Conservation (phyloP, 169 alveolate species). For the Theileria annulata region DNA sequence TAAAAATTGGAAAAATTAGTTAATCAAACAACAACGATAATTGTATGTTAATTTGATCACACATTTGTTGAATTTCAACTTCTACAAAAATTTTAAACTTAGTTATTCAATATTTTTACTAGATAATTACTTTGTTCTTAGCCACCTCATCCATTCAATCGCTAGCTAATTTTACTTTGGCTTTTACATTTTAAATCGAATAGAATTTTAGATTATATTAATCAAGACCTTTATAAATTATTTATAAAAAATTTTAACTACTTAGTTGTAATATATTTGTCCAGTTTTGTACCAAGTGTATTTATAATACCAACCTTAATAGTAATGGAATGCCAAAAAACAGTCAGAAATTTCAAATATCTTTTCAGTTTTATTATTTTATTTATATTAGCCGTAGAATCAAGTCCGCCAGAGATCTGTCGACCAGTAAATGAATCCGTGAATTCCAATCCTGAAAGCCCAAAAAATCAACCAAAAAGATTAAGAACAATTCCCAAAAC, state of each 20-base stretch:
- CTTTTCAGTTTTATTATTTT: neutral
- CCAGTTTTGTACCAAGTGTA: neutral
- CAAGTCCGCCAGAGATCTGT: neutral
- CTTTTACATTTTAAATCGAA: neutral
- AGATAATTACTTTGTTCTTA: neutral
- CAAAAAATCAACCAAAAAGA: neutral
- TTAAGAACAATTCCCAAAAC: neutral
- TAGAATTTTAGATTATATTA: too few species aligned
- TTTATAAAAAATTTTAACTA: neutral
- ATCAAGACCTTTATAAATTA: neutral
- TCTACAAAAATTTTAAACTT: neutral
- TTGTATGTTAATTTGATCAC: neutral
- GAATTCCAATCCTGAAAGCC: neutral
- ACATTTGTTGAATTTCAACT: neutral
- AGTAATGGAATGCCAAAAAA: neutral
- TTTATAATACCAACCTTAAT: neutral
- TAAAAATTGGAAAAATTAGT: neutral
- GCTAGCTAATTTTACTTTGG: neutral
- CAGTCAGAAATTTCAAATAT: neutral
- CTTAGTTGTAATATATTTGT: too few species aligned
- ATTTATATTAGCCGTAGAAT: neutral
- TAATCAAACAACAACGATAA: neutral
- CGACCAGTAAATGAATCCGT: neutral
- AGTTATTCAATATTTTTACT: neutral
- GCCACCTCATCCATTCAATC: neutral